Base-by-base conservation (phyloP, 164 flowering plant species). In the Umbellularia californica region DNA sequence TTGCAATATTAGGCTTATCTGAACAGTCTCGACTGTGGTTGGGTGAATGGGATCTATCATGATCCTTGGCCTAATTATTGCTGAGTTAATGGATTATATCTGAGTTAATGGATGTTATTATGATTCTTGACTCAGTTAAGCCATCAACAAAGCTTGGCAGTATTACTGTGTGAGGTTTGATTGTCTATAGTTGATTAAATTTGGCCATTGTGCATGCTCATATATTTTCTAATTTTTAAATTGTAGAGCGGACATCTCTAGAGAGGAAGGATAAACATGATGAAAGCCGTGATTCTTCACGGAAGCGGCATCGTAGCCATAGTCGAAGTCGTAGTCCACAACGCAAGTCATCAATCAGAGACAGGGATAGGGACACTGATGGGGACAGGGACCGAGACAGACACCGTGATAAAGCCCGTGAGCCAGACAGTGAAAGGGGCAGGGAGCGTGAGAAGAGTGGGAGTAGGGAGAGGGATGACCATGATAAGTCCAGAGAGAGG, bases 241-340 rank as follows among this genome's bases (percentile, higher is more conserved):
- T 60, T 81, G 84, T 88, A 92, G 97, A 76, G 81, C 81, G 83
- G 78, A 73, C 87, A 65, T 84, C 85, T 52, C 69, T 79, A 24
- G 96, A 90, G 83, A 86, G 90, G 80, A 88, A 85, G 74, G 92
- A 89, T 13, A 84, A 83, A 76, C 83, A 80, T 41, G 94, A 84
- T 76, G 92, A 89, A 75, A 72, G 78, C 13, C 92, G 75, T 68
- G 95, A 90, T 1, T 78, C 86, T 65, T 85, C 91, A 60, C 87
- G 88, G 80, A 95, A 93, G 82, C 88, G 96, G 33, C 88, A 82
- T 71, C 89, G 92, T 20, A 90, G 94, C 73, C 81, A 60, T 65
- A 92, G 97, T 80, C 74, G 78, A 75, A 91, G 93, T 72, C 80
- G 72, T 24, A 95, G 98, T 79, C 98, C 98, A 28, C 89, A 74